phyloP scores from a whole-genome alignment of 1,139 yeast genomes.

The Pneumocystis murina region DNA sequence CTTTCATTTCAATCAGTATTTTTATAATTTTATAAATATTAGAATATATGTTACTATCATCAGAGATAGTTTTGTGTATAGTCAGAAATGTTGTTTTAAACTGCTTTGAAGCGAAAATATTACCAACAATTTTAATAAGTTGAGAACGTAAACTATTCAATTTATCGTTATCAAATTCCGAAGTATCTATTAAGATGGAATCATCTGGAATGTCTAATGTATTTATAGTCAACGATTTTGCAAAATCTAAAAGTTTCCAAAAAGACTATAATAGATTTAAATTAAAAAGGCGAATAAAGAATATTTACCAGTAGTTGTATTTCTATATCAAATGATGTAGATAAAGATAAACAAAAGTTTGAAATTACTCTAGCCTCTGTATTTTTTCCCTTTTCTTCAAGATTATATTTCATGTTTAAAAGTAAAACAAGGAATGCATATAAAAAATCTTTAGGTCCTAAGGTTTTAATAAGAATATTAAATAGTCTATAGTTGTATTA shows the following conservation, averaged over 20 bases:
- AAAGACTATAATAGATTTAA: not conserved
- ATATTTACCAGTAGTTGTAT: not conserved
- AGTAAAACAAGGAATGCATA: constrained; percentile 62
- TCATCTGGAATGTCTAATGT: not conserved
- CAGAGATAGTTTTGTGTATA: not conserved
- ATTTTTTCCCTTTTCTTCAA: constrained; percentile 35
- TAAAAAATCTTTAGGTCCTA: constrained; percentile 55
- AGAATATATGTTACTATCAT: not conserved
- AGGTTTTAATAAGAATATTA: constrained; percentile 58
- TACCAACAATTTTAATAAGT: not conserved
- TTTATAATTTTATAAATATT: not conserved
- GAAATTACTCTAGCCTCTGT: constrained; percentile 48
- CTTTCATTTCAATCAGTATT: not conserved
- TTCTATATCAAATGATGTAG: not conserved
- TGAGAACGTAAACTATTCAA: not conserved
- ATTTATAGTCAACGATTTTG: not conserved
- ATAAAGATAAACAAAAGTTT: constrained; percentile 9
- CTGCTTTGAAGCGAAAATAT: not conserved
- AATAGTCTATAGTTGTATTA: constrained; percentile 30
- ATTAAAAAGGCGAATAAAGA: not conserved
- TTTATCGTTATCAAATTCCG: not conserved
- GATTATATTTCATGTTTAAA: constrained; percentile 45
- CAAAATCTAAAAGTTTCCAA: not conserved
- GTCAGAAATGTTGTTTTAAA: not conserved
- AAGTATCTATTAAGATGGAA: not conserved